Conservation (phyloP, 78 protist species). For the Dictyostelium citrinum region DNA sequence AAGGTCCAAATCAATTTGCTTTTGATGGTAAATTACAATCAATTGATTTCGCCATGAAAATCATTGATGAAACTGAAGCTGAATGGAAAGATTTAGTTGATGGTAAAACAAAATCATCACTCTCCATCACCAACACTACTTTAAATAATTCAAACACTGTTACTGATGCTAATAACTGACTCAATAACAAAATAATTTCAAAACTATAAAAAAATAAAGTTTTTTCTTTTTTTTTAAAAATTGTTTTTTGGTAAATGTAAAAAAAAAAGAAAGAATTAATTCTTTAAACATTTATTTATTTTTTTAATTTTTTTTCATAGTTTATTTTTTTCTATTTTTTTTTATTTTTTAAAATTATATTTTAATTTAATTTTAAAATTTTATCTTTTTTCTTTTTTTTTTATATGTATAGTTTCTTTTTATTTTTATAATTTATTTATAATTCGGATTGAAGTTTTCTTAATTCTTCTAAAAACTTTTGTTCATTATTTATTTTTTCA, state of each 20-base stretch:
- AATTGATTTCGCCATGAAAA: constrained; percentile 63
- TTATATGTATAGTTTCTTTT: neutral
- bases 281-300: neutral
- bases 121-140: neutral
- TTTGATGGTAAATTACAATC: constrained; percentile 78
- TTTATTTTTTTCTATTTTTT: neutral
- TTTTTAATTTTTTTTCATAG: neutral
- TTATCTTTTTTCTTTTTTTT: neutral
- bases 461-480: constrained; percentile 44
- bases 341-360: neutral
- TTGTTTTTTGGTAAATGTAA: neutral
- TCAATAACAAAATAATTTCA: neutral
- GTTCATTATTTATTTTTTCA: constrained; percentile 45
- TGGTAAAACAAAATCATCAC: constrained; percentile 14
- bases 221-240: too few relatives aligned
- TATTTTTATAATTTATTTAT: neutral
- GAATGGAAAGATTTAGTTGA: constrained; percentile 73
- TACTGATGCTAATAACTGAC: constrained; percentile 21
- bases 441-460: neutral
- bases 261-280: neutral
- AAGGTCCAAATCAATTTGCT: constrained; percentile 94
- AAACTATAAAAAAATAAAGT: neutral
- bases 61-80: constrained; percentile 72
- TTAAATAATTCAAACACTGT: neutral
- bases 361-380: neutral